phyloP scores from a whole-genome alignment of 2,329 filamentous ascomycete species.

The Elsinoe fawcettii region DNA sequence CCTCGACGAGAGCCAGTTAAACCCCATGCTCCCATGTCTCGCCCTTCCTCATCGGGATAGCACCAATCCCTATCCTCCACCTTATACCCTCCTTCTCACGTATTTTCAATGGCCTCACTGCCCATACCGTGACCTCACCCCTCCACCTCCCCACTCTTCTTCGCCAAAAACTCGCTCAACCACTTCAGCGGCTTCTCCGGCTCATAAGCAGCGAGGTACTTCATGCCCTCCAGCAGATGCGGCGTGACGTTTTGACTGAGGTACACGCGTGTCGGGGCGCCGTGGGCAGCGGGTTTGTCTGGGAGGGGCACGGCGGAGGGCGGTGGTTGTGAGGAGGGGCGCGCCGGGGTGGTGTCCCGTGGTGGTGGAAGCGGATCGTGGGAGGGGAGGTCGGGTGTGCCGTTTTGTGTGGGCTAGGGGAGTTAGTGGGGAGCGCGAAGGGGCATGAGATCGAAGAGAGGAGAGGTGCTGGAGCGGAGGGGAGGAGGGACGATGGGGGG shows the following conservation, averaged over 20 bases:
- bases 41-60: too few species aligned
- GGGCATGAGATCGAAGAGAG: neutral
- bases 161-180: slow-evolving; percentile 41
- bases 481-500: neutral
- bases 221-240: slow-evolving; percentile 46
- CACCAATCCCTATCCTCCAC: too few species aligned
- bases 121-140: too few species aligned
- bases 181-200: slow-evolving; percentile 45
- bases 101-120: too few species aligned
- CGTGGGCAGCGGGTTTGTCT: slow-evolving; percentile 38
- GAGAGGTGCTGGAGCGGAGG: too few species aligned
- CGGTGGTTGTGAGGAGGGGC: slow-evolving; percentile 23
- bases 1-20: too few species aligned
- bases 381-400: slow-evolving; percentile 6
- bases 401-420: slow-evolving; percentile 2
- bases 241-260: slow-evolving; percentile 44
- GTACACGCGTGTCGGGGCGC: slow-evolving; percentile 42
- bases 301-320: slow-evolving; percentile 24
- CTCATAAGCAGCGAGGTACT: slow-evolving; percentile 42
- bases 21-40: too few species aligned
- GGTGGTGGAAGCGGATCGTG: slow-evolving; percentile 15
- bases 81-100: too few species aligned
- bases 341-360: slow-evolving; percentile 24
- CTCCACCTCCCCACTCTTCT: slow-evolving; percentile 43
- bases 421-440: neutral